These are phyloP conservation scores for Chionographis japonica DNA, from an alignment of 106 monocot genomes.

Conservation along the genomic window DNA sequence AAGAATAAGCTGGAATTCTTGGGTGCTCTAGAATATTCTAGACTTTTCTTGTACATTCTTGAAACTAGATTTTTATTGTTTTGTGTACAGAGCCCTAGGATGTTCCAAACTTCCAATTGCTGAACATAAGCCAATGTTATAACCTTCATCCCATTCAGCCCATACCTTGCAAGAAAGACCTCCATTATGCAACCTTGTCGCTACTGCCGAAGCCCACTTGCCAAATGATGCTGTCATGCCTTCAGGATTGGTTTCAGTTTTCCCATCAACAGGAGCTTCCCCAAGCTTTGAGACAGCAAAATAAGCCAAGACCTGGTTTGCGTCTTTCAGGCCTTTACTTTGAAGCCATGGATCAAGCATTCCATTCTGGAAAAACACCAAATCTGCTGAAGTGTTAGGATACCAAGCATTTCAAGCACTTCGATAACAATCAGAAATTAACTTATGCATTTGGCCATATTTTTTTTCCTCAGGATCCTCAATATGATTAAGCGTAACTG, in stretches of 20 bases:
- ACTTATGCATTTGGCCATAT: no score
- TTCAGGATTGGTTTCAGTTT: conserved; percentile 92
- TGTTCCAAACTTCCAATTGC: no score
- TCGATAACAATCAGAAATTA: no score
- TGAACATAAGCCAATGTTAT: no score
- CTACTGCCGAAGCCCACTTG: conserved; percentile 81
- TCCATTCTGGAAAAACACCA: conserved; percentile 99
- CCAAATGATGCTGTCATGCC: conserved; percentile 87
- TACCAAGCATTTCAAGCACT: not conserved
- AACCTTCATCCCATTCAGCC: not conserved
- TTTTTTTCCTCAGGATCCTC: no score
- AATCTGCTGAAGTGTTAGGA: conserved; percentile 55
- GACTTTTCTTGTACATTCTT: no score
- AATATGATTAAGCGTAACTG: no score
- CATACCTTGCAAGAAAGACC: conserved; percentile 96
- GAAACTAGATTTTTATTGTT: no score
- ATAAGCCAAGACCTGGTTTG: conserved; percentile 85
- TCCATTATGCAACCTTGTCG: conserved; percentile 57
- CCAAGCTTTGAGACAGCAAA: conserved; percentile 94
- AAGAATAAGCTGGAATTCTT: no score
- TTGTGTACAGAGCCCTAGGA: no score
- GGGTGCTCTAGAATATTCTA: no score
- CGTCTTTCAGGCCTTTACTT: conserved; percentile 67
- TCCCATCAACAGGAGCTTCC: conserved; percentile 87
- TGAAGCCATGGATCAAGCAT: conserved; percentile 98